Conservation (phyloP, 2,329 filamentous ascomycete genomes). For the Pseudogymnoascus sp. region DNA sequence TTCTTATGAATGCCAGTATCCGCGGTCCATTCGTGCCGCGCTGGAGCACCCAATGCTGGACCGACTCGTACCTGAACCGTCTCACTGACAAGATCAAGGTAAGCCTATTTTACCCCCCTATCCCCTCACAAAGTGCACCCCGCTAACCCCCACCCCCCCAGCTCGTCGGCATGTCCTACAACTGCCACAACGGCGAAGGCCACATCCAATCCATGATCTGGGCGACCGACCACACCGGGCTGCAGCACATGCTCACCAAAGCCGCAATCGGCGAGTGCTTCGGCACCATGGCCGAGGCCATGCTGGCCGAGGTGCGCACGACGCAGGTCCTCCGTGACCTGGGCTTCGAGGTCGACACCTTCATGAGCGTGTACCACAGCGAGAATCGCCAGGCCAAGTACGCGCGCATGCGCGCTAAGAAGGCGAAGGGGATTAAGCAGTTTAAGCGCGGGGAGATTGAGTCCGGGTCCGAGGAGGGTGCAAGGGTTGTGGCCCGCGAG, state of each 20-base stretch:
- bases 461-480: not conserved
- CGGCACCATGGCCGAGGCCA: not conserved
- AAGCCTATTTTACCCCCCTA: not conserved
- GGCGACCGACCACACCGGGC: not conserved
- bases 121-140: not conserved
- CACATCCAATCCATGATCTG: slow-evolving; percentile 8
- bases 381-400: not conserved
- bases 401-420: not conserved
- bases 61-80: slow-evolving; percentile 4
- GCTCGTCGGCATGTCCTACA: slow-evolving; percentile 7
- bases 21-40: slow-evolving; percentile 8
- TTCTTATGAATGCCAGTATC: slow-evolving; percentile 9
- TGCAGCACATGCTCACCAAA: not conserved
- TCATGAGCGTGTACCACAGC: slow-evolving; percentile 8
- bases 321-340: not conserved
- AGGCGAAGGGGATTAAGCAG: slow-evolving; percentile 1
- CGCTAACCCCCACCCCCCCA: not conserved
- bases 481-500: not conserved
- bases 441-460: not conserved
- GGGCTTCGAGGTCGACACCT: slow-evolving; percentile 10
- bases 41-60: slow-evolving; percentile 5
- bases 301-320: not conserved
- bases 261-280: slow-evolving; percentile 1
- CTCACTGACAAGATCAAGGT: slow-evolving; percentile 6
- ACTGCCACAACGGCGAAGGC: slow-evolving; percentile 1